phyloP scores from a whole-genome alignment of 2,329 filamentous ascomycete species.

The Cordyceps cicadae region DNA sequence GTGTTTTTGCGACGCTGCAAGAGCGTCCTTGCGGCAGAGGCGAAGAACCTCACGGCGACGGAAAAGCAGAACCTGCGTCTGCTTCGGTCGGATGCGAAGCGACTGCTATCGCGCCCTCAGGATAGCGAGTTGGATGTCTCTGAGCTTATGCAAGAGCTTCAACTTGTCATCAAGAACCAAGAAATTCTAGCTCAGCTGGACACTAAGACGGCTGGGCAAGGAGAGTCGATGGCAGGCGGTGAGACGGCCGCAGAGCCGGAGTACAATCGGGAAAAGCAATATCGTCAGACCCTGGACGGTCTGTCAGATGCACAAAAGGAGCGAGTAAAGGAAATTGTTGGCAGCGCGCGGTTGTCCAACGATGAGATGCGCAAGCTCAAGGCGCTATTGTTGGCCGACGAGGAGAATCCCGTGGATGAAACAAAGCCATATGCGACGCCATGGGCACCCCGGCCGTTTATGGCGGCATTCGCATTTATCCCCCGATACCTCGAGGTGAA shows the following conservation, averaged over 20 bases:
- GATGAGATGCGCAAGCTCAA: conserved; percentile 47
- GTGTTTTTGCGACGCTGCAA: background rate
- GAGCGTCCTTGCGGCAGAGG: conserved; percentile 13
- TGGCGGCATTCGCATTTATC: conserved; percentile 90
- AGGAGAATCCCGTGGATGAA: conserved; percentile 68
- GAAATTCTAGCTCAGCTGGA: conserved; percentile 20
- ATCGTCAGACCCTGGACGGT: conserved; percentile 28
- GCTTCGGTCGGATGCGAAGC: conserved; percentile 59
- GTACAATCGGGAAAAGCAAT: conserved; percentile 23
- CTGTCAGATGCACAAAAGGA: conserved; percentile 24
- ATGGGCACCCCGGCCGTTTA: conserved; percentile 78
- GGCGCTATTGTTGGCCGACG: conserved; percentile 51
- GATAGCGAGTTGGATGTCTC: conserved; percentile 21
- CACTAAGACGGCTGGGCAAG: conserved; percentile 12
- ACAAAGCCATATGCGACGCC: conserved; percentile 83
- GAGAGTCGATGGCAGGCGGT: background rate
- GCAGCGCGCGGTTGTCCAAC: conserved; percentile 27
- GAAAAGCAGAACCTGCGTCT: conserved; percentile 67
- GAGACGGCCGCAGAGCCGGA: conserved; percentile 3
- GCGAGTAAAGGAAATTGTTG: conserved; percentile 27
- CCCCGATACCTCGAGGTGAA: conserved; percentile 95
- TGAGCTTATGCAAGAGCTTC: conserved; percentile 25
- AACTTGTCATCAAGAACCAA: conserved; percentile 26
- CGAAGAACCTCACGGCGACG: conserved; percentile 42
- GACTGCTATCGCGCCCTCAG: conserved; percentile 42